Conservation (phyloP, 495 filamentous ascomycete species). For the Tuber melanosporum region DNA sequence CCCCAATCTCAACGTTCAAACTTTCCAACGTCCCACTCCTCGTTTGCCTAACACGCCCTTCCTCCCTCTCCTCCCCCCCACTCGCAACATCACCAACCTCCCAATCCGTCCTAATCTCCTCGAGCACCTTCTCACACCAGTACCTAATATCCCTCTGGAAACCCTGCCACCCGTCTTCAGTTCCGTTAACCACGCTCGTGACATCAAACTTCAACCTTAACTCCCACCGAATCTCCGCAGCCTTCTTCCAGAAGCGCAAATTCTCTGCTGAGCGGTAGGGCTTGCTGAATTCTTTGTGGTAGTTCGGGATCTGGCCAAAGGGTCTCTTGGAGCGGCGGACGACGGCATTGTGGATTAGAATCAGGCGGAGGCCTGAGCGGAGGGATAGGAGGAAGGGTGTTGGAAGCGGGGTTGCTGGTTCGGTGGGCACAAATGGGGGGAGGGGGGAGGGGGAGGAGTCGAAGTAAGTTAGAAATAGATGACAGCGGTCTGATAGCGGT, state of each 20-base stretch:
- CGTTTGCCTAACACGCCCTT: slow-evolving; percentile 36
- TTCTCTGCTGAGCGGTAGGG: slow-evolving; percentile 93
- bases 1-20: slow-evolving; percentile 38
- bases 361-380: slow-evolving; percentile 70
- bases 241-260: slow-evolving; percentile 90
- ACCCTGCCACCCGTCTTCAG: slow-evolving; percentile 33
- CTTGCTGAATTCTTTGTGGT: slow-evolving; percentile 83
- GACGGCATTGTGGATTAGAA: slow-evolving; percentile 81
- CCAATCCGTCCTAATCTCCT: slow-evolving; percentile 40
- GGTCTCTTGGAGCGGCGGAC: slow-evolving; percentile 74
- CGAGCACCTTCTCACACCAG: slow-evolving; percentile 39
- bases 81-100: slow-evolving; percentile 37
- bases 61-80: neutral
- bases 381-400: slow-evolving; percentile 69
- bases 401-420: slow-evolving; percentile 53
- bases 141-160: slow-evolving; percentile 34
- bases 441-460: slow-evolving; percentile 53
- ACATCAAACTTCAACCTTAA: slow-evolving; percentile 76
- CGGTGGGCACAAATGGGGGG: slow-evolving; percentile 63
- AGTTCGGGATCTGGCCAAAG: slow-evolving; percentile 85
- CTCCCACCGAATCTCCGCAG: slow-evolving; percentile 91
- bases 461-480: slow-evolving; percentile 61
- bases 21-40: slow-evolving; percentile 39
- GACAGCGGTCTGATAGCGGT: slow-evolving; percentile 59
- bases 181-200: slow-evolving; percentile 68